Conservation (phyloP, 768 basidiomycete species). For the Epithele typhae region DNA sequence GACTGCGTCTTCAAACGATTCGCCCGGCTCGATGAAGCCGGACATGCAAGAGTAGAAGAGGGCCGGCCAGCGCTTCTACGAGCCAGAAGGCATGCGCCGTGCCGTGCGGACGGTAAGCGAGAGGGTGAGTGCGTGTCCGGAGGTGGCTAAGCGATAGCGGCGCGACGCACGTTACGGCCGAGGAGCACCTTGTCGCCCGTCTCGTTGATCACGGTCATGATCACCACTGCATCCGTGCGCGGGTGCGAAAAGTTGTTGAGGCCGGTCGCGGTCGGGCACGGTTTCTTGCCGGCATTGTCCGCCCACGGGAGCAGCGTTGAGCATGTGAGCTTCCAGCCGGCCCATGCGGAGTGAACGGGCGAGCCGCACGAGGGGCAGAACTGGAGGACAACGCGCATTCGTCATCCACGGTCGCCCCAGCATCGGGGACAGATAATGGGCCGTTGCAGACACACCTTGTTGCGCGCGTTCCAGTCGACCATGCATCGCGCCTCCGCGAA, state of each 20-base stretch:
- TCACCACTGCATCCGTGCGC: conserved; percentile 84
- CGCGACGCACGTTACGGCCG: conserved; percentile 80
- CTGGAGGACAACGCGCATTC: conserved; percentile 32
- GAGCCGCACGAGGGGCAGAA: conserved; percentile 90
- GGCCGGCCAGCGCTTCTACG: conserved; percentile 58
- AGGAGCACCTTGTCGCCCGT: conserved; percentile 81
- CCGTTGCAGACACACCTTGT: conserved; percentile 50
- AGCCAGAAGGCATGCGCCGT: background rate
- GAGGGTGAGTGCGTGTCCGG: background rate
- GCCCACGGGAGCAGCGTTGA: conserved; percentile 71
- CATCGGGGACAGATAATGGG: too few relatives aligned
- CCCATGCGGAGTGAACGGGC: conserved; percentile 82
- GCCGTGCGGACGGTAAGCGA: background rate
- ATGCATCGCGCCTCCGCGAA: conserved; percentile 77
- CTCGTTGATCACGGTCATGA: conserved; percentile 82
- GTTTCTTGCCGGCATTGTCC: conserved; percentile 54
- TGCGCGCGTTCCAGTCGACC: conserved; percentile 91
- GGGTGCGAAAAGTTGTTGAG: conserved; percentile 85
- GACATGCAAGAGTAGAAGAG: conserved; percentile 81
- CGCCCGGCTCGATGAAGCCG: conserved; percentile 93
- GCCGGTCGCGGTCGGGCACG: conserved; percentile 76
- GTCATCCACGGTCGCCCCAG: too few relatives aligned
- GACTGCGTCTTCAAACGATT: conserved; percentile 92
- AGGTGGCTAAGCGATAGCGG: too few relatives aligned
- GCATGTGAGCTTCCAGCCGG: conserved; percentile 92